Evolutionary conservation across 768 basidiomycete genomes (phyloP), one percentile per base, ranked within the genome.

Genomic region (Boletus sp.): DNA sequence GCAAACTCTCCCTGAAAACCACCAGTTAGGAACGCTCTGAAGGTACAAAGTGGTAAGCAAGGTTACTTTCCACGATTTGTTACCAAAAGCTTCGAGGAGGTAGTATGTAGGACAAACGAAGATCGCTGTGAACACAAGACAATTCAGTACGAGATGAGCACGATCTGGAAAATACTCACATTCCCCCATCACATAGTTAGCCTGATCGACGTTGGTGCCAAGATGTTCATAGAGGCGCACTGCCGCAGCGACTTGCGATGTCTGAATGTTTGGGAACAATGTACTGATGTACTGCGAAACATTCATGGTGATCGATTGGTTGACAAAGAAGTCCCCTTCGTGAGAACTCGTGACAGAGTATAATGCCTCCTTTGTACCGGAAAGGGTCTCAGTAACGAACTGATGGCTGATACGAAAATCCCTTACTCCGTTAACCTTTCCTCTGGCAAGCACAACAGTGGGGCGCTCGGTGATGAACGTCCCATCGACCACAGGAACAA

Each of bases 401-500:
- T 7, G 9, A 36, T 18, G 32, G 18, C 29, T 24, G 18, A 11
- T 11, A 18, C 28, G 14, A 39, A 48, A 12, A 12, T 15, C 8
- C 11, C 57, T n/a, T 39, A 59, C 58, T 17, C 58, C 57, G 9
- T 59, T 59, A 3, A 59, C 20, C 24, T 39, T 41, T 18, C 57
- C 57, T 10, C 11, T 7, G 2, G 37, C 39, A 2, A 59, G 58
- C 12, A 36, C 15, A 20, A 53, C 30, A 10, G 50, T 52, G 3
- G 58, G 58, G 14, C 41, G 57, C 35, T 52, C 56, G 12, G 47
- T 15, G 40, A 59, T 44, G 10, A 59, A 59, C 8, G 20, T 4
- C 5, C 40, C 50, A 48, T 59, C 58, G 3, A 59, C 40, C 35
- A 59, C 58, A 0, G 58, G 58, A 47, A 39, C 58, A 24, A 59